Base-by-base conservation (phyloP, 495 filamentous ascomycete genomes). In the Hyaloscypha variabilis region DNA sequence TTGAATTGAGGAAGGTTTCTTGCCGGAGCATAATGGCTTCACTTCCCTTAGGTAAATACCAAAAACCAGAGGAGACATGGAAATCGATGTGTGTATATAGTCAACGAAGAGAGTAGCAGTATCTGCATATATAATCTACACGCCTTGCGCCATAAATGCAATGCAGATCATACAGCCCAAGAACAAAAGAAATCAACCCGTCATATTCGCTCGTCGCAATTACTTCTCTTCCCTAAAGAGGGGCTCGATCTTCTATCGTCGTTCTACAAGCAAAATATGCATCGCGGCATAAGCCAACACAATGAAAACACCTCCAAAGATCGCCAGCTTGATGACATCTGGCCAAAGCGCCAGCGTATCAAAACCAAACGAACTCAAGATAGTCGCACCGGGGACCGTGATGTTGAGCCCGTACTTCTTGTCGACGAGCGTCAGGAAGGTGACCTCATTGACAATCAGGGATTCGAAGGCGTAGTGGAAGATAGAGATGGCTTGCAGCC, bases 381-480 rank as follows among this genome's bases (percentile, higher is more conserved):
- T 99, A 0, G 94, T 91, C 0, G 94, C 92, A 21, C 95, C 95
- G 0, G 95, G 95, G 0, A 99, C 93, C 68, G 94, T 93, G 57
- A 99, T 99, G 71, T 98, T 91, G 3, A 99, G 84, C 3, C 95
- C 95, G 69, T 92, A 95, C 76, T 97, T 95, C 39, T 96, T 87
- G 71, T 99, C 96, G 55, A 93, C 85, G 64, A 99, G 83, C 2
- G 90, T 92, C 65, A 98, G 81, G 75, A 90, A 92, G n/a, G 88
- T 87, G 58, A 97, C 95, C 78, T 99, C 95, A 74, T 99, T 99
- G 72, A 99, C 95, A 65, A 98, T 95, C 25, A 99, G 83, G 2
- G 91, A 90, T 80, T 97, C 95, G 70, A 99, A 98, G 2, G 89
- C 95, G 73, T 97, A 99, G 75, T 99, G 95, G 86, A 98, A 99